A percentile compares a stretch with the other conserved stretches of the same genome.
phyloP scores from a whole-genome alignment of 257 asterid species.

The Solanum tacnaense region DNA sequence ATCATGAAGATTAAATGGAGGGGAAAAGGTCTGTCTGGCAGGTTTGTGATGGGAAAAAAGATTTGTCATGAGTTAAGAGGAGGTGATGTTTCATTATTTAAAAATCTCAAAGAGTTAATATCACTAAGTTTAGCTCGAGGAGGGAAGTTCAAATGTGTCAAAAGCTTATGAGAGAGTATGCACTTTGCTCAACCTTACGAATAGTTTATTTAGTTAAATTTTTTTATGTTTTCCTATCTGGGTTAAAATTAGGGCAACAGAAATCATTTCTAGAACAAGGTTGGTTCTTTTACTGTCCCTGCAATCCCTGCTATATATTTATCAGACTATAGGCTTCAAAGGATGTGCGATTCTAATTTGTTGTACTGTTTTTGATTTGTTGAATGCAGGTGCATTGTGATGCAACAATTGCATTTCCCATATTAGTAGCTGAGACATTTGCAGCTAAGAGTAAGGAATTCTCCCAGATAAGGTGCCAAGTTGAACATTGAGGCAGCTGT shows the following conservation, averaged over 20 bases:
- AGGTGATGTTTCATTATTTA: background rate
- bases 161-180: background rate
- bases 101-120: background rate
- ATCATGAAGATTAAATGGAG: background rate
- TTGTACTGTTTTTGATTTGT: background rate
- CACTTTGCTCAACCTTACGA: background rate
- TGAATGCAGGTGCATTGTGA: slow-evolving; percentile 73
- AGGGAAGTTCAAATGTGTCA: background rate
- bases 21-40: background rate
- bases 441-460: slow-evolving; percentile 30
- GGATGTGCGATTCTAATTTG: background rate
- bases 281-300: background rate
- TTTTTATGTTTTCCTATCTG: background rate
- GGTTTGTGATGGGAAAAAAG: background rate
- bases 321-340: background rate
- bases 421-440: slow-evolving; percentile 83
- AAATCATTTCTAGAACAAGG: background rate
- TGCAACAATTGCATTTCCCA: slow-evolving; percentile 87
- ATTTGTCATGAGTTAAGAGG: background rate
- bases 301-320: background rate
- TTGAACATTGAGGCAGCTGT: background rate
- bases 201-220: background rate
- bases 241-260: background rate
- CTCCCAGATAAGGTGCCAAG: background rate
- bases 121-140: background rate